Percentiles rank a stretch among this genome's conserved stretches.
These are phyloP conservation scores for Terana coerulea DNA, from an alignment of 768 basidiomycete species.

Conservation along the genomic window DNA sequence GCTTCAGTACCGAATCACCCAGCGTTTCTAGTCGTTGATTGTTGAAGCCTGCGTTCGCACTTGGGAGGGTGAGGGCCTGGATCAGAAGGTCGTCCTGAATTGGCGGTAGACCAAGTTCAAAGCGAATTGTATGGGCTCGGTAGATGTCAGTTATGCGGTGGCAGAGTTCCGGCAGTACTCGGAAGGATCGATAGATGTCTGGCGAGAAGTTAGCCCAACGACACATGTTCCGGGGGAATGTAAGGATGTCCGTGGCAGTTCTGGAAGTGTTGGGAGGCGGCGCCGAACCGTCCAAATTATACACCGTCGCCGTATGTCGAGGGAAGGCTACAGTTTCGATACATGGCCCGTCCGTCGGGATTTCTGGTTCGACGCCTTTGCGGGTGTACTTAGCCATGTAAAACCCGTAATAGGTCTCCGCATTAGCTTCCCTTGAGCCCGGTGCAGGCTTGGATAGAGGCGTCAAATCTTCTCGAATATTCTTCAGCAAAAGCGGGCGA, in stretches of 20 bases:
- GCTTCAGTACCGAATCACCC: conserved; percentile 79
- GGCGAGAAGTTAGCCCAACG: conserved; percentile 51
- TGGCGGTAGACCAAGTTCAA: conserved; percentile 56
- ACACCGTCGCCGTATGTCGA: conserved; percentile 29
- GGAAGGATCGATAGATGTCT: conserved; percentile 47
- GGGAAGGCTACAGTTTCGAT: conserved; percentile 48
- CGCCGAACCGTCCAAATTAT: conserved; percentile 23
- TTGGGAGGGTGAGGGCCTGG: conserved; percentile 76
- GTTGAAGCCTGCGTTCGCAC: conserved; percentile 56
- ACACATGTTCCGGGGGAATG: conserved; percentile 45
- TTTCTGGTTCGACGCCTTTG: conserved; percentile 33
- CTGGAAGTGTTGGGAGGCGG: conserved; percentile 20
- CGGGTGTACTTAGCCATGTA: conserved; percentile 53
- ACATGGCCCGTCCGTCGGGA: conserved; percentile 58
- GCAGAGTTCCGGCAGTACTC: conserved; percentile 61
- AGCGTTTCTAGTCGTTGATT: conserved; percentile 88
- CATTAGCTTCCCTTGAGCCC: conserved; percentile 46
- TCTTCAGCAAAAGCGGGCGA: conserved; percentile 50
- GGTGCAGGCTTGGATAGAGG: conserved; percentile 54
- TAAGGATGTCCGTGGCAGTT: too few relatives aligned
- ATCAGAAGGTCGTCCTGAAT: conserved; percentile 55
- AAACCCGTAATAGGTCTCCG: conserved; percentile 55
- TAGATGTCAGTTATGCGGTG: conserved; percentile 64
- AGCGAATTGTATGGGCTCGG: conserved; percentile 48
- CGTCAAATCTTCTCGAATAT: conserved; percentile 61